Conservation (phyloP, 352 stramenopile species). For the Globisporangium rhizosaccharum region DNA sequence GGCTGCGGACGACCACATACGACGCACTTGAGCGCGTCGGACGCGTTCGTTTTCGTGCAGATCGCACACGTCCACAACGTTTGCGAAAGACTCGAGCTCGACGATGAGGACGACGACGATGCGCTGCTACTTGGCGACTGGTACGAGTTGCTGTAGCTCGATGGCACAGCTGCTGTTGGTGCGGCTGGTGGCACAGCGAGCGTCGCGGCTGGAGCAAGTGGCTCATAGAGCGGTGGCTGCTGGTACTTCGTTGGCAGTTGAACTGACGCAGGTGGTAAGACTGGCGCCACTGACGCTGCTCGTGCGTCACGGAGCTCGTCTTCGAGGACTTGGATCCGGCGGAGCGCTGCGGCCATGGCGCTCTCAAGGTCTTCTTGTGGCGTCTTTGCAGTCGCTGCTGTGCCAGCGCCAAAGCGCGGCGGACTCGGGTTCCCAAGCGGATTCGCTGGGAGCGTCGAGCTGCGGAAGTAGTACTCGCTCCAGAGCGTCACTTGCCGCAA, state of each 20-base stretch:
- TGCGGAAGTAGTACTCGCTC: constrained; percentile 78
- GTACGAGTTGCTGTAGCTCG: too few species aligned
- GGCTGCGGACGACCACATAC: constrained; percentile 63
- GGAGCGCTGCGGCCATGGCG: constrained; percentile 48
- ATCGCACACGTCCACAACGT: constrained; percentile 63
- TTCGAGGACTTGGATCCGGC: constrained; percentile 48
- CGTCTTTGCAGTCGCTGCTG: constrained; percentile 10
- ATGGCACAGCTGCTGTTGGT: too few species aligned
- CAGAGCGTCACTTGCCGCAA: constrained; percentile 74
- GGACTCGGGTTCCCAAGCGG: constrained; percentile 39
- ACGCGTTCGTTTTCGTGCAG: constrained; percentile 63
- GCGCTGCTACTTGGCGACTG: too few species aligned
- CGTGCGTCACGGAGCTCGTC: constrained; percentile 32
- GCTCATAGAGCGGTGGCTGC: too few species aligned
- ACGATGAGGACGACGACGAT: background rate
- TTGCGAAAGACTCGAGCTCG: constrained; percentile 1
- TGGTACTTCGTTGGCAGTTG: background rate
- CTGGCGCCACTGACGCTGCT: background rate
- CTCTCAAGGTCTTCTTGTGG: constrained; percentile 49
- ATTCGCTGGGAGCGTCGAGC: constrained; percentile 34
- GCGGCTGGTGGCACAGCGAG: background rate
- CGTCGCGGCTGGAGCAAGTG: background rate
- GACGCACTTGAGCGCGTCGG: constrained; percentile 44
- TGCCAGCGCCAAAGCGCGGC: constrained; percentile 26
- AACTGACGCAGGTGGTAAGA: background rate